phyloP scores from a whole-genome alignment of 768 basidiomycete species.

The Termitomyces bulborhizus region DNA sequence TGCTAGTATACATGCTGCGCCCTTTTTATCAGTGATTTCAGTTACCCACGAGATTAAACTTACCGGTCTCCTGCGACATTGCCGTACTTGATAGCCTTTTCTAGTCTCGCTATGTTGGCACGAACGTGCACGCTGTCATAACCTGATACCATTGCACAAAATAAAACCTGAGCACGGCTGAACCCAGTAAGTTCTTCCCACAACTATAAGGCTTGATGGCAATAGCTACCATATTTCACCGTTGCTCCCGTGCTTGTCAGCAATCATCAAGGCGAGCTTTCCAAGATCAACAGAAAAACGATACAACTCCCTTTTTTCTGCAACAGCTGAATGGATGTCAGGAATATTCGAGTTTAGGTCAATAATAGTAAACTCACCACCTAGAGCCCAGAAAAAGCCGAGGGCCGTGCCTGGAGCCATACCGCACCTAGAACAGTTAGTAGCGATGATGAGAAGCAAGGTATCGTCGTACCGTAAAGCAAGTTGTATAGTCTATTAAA shows the following conservation, averaged over 20 bases:
- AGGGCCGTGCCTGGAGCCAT: constrained; percentile 64
- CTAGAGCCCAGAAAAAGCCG: constrained; percentile 70
- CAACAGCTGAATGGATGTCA: constrained; percentile 35
- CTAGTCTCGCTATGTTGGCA: constrained; percentile 51
- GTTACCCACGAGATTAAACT: constrained; percentile 1
- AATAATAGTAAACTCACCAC: constrained; percentile 31
- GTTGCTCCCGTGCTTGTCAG: constrained; percentile 54
- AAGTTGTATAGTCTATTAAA: constrained; percentile 52
- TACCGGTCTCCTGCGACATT: constrained; percentile 65
- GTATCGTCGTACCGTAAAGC: constrained; percentile 45
- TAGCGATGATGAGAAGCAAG: background rate
- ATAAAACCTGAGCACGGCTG: constrained; percentile 59
- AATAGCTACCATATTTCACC: constrained; percentile 58
- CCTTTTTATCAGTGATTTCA: background rate
- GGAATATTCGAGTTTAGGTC: background rate
- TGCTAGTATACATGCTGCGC: constrained; percentile 53
- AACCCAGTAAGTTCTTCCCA: constrained; percentile 1
- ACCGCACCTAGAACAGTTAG: constrained; percentile 39
- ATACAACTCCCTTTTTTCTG: constrained; percentile 57
- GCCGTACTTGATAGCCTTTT: constrained; percentile 59
- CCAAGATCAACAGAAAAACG: constrained; percentile 65
- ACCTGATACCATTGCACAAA: constrained; percentile 56
- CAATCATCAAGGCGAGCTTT: constrained; percentile 61
- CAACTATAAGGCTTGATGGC: background rate
- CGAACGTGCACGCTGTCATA: constrained; percentile 64